These are phyloP conservation scores for Lodderomyces beijingensis DNA, from an alignment of 1,139 yeast species.

Conservation along the genomic window DNA sequence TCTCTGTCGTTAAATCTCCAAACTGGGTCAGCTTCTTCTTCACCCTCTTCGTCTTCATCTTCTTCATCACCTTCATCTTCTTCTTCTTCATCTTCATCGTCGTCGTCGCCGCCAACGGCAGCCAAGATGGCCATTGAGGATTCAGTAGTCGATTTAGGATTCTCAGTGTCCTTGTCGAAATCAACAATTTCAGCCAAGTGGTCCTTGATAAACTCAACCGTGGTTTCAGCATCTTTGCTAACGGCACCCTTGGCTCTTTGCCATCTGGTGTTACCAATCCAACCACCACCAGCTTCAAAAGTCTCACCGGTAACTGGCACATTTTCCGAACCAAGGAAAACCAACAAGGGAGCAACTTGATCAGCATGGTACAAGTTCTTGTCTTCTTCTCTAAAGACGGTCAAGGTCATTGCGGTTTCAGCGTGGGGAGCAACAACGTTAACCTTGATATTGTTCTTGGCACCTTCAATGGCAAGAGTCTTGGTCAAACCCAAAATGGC, in stretches of 20 bases:
- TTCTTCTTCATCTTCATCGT: constrained; percentile 44
- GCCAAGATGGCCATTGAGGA: constrained; percentile 74
- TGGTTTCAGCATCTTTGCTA: constrained; percentile 47
- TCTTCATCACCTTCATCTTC: constrained; percentile 49
- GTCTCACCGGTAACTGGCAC: constrained; percentile 48
- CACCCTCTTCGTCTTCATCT: constrained; percentile 43
- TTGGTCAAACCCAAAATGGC: constrained; percentile 83
- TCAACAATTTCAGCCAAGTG: constrained; percentile 64
- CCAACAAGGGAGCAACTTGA: constrained; percentile 87
- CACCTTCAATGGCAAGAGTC: constrained; percentile 89
- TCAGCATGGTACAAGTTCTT: constrained; percentile 79
- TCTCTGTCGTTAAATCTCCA: constrained; percentile 61
- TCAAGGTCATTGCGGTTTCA: constrained; percentile 93
- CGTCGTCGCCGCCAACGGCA: constrained; percentile 54
- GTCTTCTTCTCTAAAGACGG: constrained; percentile 75
- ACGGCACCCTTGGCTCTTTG: constrained; percentile 88
- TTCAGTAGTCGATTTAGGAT: constrained; percentile 67
- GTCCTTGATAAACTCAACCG: constrained; percentile 69
- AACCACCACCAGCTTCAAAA: constrained; percentile 70
- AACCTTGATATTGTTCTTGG: constrained; percentile 67
- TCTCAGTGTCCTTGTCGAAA: constrained; percentile 56
- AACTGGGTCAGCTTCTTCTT: constrained; percentile 38
- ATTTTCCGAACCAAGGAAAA: constrained; percentile 70
- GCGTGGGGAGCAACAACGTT: constrained; percentile 96
- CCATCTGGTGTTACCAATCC: constrained; percentile 95